These are phyloP conservation scores for Malassezia sp. DNA, from an alignment of 1,284 basidiomycete genomes.

Conservation along the genomic window DNA sequence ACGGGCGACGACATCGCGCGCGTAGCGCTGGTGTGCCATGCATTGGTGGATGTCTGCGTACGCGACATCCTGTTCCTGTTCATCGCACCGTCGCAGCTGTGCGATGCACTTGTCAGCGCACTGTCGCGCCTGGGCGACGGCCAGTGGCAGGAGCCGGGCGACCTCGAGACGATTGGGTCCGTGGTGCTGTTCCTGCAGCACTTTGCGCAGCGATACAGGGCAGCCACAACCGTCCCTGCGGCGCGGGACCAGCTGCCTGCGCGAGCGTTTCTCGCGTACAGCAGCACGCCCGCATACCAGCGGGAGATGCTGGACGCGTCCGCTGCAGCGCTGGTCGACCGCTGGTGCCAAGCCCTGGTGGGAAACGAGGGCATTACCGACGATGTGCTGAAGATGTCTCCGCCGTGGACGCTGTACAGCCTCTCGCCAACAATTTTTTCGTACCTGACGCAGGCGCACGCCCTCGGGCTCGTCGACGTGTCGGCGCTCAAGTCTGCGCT, in stretches of 20 bases:
- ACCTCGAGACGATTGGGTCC: neutral
- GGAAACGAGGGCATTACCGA: neutral
- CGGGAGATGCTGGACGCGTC: neutral
- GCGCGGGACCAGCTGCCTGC: neutral
- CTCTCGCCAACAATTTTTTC: neutral
- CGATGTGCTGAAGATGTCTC: neutral
- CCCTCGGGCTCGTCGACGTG: neutral
- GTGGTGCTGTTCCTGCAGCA: neutral
- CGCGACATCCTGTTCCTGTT: constrained; percentile 4
- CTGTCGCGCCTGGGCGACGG: neutral
- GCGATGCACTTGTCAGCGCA: neutral
- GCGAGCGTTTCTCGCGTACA: neutral
- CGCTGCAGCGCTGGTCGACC: neutral
- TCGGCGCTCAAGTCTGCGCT: neutral
- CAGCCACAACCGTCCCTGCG: neutral
- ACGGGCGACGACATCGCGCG: neutral
- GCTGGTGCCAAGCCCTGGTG: constrained; percentile 5
- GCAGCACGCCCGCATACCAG: neutral
- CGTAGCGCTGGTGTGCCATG: neutral
- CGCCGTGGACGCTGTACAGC: constrained; percentile 4
- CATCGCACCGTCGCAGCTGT: neutral
- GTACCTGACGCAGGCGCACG: neutral
- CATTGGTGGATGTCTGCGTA: neutral
- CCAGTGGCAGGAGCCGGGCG: constrained; percentile 1
- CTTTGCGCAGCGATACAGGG: neutral